Base-by-base conservation (phyloP, 208 protist genomes). In the Crithidia mellificae region DNA sequence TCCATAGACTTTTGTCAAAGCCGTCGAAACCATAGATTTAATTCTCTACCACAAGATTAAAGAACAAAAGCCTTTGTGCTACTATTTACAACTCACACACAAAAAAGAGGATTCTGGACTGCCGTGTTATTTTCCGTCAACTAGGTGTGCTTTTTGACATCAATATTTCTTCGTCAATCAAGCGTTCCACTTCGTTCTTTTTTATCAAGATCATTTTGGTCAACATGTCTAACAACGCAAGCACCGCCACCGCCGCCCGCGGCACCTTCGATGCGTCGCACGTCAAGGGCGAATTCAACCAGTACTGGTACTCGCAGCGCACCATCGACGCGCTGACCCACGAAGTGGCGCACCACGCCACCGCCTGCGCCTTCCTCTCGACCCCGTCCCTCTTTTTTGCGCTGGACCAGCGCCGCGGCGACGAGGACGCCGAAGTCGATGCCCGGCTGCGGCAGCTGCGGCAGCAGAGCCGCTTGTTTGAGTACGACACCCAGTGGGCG, bases 271-370 rank as follows among this genome's bases (percentile, higher is more conserved):
- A 80, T n/a, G 47, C 54, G 6, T 39, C 57, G 0, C 63, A 62
- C n/a, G 57, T 27, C 30, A 92, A 96, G 43, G 61, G 68, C 2
- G 82, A 95, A 66, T 77, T 90, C 50, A 98, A 98, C 65, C 95
- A 98, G 72, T 98, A 98, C 72, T 98, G 95, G 93, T 98, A 97
- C 80, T 95, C 87, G n/a, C 27, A 58, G n/a, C 32, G 72, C 38
- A 97, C 93, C 12, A 94, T 97, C 57, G 24, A 78, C 12, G 52
- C 77, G 0, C 38, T 98, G 3, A 29, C 92, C 17, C 65, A 67
- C 0, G 95, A 97, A 72, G 79, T 96, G 27, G 38, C 47, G 12
- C 79, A 90, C 54, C 82, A 91, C 69, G 81, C 79, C 50, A 83
- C 82, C 15, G 46, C 74, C 29, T 93, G 83, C 51, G 95, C 93